phyloP scores from a whole-genome alignment of 169 alveolate species.

The Eimeria acervulina region DNA sequence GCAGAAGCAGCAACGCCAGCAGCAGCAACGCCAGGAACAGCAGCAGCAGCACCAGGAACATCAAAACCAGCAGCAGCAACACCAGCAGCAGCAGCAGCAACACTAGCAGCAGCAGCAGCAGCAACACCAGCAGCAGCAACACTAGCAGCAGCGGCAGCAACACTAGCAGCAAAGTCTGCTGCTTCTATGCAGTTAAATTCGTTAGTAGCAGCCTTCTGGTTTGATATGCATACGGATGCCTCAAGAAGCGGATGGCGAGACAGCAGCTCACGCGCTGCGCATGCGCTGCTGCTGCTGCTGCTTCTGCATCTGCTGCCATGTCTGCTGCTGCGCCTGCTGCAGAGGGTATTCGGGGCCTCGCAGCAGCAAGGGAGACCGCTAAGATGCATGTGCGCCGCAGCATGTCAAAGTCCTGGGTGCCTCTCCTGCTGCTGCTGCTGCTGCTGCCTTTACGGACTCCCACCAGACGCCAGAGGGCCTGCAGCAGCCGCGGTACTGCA shows the following conservation, averaged over 20 bases:
- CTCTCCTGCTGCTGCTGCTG: background rate
- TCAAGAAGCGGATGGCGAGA: background rate
- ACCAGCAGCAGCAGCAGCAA: background rate
- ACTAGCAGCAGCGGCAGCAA: background rate
- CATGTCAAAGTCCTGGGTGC: slow-evolving; percentile 5
- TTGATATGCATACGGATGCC: slow-evolving; percentile 14
- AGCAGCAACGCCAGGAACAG: background rate
- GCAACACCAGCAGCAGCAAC: background rate
- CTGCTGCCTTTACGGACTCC: background rate
- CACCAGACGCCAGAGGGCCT: background rate
- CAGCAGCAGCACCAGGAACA: background rate
- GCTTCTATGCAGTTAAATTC: too few relatives aligned
- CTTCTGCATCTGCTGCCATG: too few relatives aligned
- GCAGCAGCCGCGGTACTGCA: slow-evolving; percentile 36
- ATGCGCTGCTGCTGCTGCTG: too few relatives aligned
- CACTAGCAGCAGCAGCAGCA: background rate
- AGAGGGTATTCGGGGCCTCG: background rate
- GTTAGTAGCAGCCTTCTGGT: too few relatives aligned
- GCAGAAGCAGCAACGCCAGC: background rate
- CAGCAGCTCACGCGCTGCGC: slow-evolving; percentile 8
- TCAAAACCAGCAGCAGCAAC: background rate
- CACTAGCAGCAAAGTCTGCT: background rate
- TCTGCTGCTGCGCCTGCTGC: too few relatives aligned
- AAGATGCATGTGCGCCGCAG: slow-evolving; percentile 14
- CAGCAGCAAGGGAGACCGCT: slow-evolving; percentile 17